phyloP scores from a whole-genome alignment of 805 yeast species.

The Pichia membranifaciens region DNA sequence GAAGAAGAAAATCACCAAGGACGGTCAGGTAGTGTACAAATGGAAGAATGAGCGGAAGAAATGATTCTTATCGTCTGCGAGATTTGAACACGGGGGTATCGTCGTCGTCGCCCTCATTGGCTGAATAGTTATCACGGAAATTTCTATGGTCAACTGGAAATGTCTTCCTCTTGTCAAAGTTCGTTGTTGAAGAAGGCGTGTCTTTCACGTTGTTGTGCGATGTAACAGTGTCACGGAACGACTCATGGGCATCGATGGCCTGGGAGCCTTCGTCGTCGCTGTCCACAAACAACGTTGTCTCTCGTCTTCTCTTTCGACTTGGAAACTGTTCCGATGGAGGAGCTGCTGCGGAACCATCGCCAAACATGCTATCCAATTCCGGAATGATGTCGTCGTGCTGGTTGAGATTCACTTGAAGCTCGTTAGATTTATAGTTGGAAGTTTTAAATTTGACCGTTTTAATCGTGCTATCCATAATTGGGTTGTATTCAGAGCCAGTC shows the following conservation, averaged over 20 bases:
- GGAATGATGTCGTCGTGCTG: constrained; percentile 14
- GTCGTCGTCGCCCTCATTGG: constrained; percentile 20
- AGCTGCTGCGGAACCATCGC: not conserved
- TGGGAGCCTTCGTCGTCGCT: constrained; percentile 12
- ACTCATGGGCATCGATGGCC: too few species aligned
- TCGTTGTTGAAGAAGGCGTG: too few species aligned
- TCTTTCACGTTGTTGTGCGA: too few species aligned
- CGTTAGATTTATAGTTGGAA: constrained; percentile 15
- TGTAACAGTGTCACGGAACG: too few species aligned
- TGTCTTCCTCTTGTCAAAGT: too few species aligned
- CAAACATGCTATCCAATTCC: constrained; percentile 8
- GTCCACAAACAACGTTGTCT: constrained; percentile 10
- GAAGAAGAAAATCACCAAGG: constrained; percentile 63
- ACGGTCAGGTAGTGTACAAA: constrained; percentile 69
- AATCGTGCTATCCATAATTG: constrained; percentile 19
- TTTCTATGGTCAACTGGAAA: not conserved
- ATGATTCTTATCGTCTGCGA: constrained; percentile 23
- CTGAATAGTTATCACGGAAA: constrained; percentile 1
- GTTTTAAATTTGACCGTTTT: constrained; percentile 17
- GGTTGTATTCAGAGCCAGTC: constrained; percentile 10
- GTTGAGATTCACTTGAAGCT: constrained; percentile 6
- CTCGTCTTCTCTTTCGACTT: constrained; percentile 4
- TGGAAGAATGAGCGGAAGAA: constrained; percentile 79
- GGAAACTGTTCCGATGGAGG: not conserved
- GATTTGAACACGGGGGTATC: constrained; percentile 28